Conservation (phyloP, 2,329 filamentous ascomycete species). For the Claviceps spartinae region DNA sequence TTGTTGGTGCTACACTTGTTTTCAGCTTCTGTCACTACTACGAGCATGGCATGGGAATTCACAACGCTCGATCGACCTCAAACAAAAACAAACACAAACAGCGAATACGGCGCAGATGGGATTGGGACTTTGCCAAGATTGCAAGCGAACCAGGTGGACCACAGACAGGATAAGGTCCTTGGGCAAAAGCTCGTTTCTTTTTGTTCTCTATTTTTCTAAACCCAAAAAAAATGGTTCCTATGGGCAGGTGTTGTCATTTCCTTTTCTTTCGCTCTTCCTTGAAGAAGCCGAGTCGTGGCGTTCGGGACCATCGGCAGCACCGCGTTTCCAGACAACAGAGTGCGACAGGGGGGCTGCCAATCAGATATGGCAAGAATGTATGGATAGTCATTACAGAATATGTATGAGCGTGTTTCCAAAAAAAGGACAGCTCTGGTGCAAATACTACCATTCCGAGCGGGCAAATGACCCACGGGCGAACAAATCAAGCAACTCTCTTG, state of each 20-base stretch:
- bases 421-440: background rate
- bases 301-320: background rate
- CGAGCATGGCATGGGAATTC: slow-evolving; percentile 20
- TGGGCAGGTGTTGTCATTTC: background rate
- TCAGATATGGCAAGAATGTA: background rate
- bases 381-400: background rate
- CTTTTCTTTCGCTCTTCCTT: background rate
- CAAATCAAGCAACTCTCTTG: too few relatives aligned
- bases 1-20: slow-evolving; percentile 16
- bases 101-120: slow-evolving; percentile 5
- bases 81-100: background rate
- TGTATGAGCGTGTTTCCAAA: background rate
- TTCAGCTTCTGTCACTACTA: slow-evolving; percentile 13
- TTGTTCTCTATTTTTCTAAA: background rate
- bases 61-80: slow-evolving; percentile 10
- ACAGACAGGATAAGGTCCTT: background rate
- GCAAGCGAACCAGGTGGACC: background rate
- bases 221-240: too few relatives aligned
- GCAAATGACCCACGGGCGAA: background rate
- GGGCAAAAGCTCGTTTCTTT: background rate
- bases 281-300: background rate
- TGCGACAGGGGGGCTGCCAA: background rate
- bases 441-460: background rate
- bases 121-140: slow-evolving; percentile 3
- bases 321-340: slow-evolving; percentile 1